Percentiles rank a stretch among this genome's conserved stretches.
These are phyloP conservation scores for Zygoascus tannicola DNA, from an alignment of 805 yeast genomes.

Conservation along the genomic window DNA sequence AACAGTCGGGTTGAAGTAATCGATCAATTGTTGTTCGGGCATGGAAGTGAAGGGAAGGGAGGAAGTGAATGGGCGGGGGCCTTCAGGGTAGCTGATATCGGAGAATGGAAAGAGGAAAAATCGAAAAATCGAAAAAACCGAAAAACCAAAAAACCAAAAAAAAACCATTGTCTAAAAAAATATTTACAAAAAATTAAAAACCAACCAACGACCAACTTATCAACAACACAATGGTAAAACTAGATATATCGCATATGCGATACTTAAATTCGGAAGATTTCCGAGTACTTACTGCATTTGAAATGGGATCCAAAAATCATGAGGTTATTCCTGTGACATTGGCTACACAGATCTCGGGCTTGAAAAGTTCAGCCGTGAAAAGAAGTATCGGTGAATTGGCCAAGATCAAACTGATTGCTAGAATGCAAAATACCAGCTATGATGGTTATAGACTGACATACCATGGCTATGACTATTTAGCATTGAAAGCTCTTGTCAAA, in stretches of 20 bases:
- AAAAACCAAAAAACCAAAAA: not conserved
- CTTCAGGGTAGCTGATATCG: not conserved
- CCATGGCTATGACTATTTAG: conserved; percentile 86
- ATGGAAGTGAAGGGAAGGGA: too few relatives aligned
- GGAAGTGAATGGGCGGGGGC: too few relatives aligned
- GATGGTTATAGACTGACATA: conserved; percentile 90
- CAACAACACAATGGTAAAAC: conserved; percentile 50
- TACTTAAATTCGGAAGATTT: conserved; percentile 87
- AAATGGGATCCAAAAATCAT: conserved; percentile 84
- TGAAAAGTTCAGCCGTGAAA: conserved; percentile 69
- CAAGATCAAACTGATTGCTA: conserved; percentile 66
- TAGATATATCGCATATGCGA: conserved; percentile 89
- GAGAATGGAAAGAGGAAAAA: not conserved
- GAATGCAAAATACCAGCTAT: conserved; percentile 81
- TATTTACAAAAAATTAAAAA: not conserved
- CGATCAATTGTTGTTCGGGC: too few relatives aligned
- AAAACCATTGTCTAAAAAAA: too few relatives aligned
- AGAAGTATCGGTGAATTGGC: conserved; percentile 79
- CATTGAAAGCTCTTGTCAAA: conserved; percentile 73
- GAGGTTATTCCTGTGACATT: conserved; percentile 87
- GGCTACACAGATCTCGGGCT: conserved; percentile 70
- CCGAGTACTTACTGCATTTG: conserved; percentile 53
- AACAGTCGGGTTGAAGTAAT: too few relatives aligned
- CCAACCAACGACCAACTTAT: not conserved
- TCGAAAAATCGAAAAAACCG: not conserved